Evolutionary conservation across 2,329 filamentous ascomycete genomes (phyloP), one percentile per base, ranked within the genome.

Genomic region (Aspergillus tamarii): DNA sequence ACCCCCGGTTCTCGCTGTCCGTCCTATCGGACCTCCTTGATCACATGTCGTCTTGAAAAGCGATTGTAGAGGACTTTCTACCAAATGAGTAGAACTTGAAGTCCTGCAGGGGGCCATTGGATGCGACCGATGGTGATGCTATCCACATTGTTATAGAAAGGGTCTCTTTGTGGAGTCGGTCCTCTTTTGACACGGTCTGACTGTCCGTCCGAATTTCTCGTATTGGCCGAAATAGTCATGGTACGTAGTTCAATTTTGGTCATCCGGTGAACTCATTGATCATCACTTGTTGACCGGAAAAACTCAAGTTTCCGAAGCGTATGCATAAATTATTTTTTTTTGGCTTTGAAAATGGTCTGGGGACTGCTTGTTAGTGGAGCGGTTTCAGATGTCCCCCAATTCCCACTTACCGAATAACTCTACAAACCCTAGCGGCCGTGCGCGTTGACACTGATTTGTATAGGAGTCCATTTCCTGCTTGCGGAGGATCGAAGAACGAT

Each of bases 401-500:
- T 41, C 39, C 39, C 39, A 41, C 39, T 41, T 41, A 41, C 39
- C 39, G 39, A n/a, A 41, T 41, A 41, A 14, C 39, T 41, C 39
- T 19, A 41, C 39, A 41, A n/a, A 41, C 9, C 19, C 39, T 41
- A 41, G 16, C 39, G 36, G 36, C 55, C 55, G 34, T 43, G 55
- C 55, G 34, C 32, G 19, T 12, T 28, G 21, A 57, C 55, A 26
- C 7, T 26, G 6, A 36, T 28, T 4, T 43, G 21, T 5, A 46
- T 21, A 14, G 55, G 26, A 3, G 57, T 59, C 57, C 57, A 59
- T 39, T 59, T 59, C 43, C 57, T 39, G n/a, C 11, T 21, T 0
- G 57, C 43, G 19, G 43, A 23, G 14, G 57, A 43, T 6, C 43
- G 26, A 30, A 64, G 57, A 8, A 64, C 39, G n/a, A 66, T 62